phyloP scores from a whole-genome alignment of 1,284 basidiomycete genomes.

The Phlebopus sp. region DNA sequence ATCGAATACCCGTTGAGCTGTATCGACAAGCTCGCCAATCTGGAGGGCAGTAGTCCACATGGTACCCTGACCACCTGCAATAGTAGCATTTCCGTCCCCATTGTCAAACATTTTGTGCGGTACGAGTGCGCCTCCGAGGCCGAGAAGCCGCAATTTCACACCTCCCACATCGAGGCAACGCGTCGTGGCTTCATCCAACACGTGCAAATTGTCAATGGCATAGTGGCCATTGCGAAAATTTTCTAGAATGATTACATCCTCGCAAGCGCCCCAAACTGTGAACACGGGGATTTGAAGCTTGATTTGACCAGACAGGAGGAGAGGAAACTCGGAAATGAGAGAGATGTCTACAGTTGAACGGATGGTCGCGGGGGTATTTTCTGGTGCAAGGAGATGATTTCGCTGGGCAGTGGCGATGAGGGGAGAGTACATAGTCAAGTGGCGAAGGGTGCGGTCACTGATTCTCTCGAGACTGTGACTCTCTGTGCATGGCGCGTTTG shows the following conservation, averaged over 20 bases:
- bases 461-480: constrained; percentile 82
- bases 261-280: constrained; percentile 97
- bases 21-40: constrained; percentile 97
- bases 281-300: constrained; percentile 91
- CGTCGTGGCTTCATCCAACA: constrained; percentile 94
- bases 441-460: constrained; percentile 92
- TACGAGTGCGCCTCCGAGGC: constrained; percentile 93
- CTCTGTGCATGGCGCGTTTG: constrained; percentile 46
- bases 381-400: constrained; percentile 70
- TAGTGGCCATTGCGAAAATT: constrained; percentile 86
- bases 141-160: constrained; percentile 89
- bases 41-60: constrained; percentile 99
- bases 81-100: constrained; percentile 91
- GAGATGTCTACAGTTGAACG: constrained; percentile 67
- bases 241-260: constrained; percentile 92
- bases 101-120: constrained; percentile 98
- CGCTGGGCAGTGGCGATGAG: constrained; percentile 84
- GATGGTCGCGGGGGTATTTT: constrained; percentile 59
- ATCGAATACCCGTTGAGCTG: constrained; percentile 92
- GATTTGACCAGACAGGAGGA: constrained; percentile 85
- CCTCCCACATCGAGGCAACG: constrained; percentile 90
- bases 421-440: constrained; percentile 97
- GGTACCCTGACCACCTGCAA: constrained; percentile 95
- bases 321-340: constrained; percentile 91
- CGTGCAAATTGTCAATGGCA: constrained; percentile 81